Base-by-base conservation (phyloP, 78 protist species). In the Dictyostelium capitatum region DNA sequence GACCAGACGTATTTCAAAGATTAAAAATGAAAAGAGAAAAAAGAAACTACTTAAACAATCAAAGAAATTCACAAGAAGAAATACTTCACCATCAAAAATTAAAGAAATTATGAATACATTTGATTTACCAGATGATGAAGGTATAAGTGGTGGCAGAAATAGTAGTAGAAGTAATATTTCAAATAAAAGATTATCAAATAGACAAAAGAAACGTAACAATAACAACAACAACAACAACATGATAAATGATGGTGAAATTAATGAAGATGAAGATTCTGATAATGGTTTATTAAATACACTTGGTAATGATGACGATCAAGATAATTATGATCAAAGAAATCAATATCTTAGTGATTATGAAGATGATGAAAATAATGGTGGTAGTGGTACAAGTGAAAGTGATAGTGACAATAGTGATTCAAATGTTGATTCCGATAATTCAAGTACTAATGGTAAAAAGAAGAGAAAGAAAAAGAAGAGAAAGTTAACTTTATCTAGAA, bases 61-160 rank as follows among this genome's bases (percentile, higher is more conserved):
- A 8, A 73, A n/a, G 15, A 56, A 43, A 25, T 57, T 84, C 54
- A 84, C 92, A 1, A 72, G 92, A 59, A 73, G 92, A 9, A 84
- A 79, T 23, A 74, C 82, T 19, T 74, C 73, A 11, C 70, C 82
- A 7, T n/a, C 54, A 7, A 54, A 59, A 74, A n/a, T 84, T 30
- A 80, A 84, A 57, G 83, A 84, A 48, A 84, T 84, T 23, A 84
- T 84, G 64, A 79, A 74, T 19, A 84, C 92, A 0, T 47, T 84
- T 4, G 92, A 65, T n/a, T 57, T 84, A 46, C 92, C 92, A 74
- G 82, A 73, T 4, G 83, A 59, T 41, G 75, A 67, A 15, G 75
- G 32, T 32, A 17, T 11, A 15, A 5, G 19, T 23, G 69, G 28
- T 14, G 53, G n/a, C 25, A 12, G 48, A 6, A 30, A 20, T 23